These are phyloP conservation scores for Xylariaceae sp. DNA, from an alignment of 2,329 filamentous ascomycete genomes.

Conservation along the genomic window DNA sequence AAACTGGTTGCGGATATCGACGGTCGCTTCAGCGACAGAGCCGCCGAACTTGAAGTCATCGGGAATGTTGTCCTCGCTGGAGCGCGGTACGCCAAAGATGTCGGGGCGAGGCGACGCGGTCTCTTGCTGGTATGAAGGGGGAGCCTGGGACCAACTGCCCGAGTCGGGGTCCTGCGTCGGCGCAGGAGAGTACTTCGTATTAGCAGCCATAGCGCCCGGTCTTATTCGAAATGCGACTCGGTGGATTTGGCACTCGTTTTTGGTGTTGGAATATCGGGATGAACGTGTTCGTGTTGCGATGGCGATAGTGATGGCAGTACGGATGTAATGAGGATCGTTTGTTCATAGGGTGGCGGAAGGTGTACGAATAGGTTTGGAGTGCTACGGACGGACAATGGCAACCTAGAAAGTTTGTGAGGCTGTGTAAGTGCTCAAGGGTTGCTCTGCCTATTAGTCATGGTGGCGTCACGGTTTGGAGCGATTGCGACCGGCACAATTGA, in stretches of 20 bases:
- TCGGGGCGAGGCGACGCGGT: constrained; percentile 49
- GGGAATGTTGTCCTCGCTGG: constrained; percentile 83
- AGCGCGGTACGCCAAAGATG: constrained; percentile 63
- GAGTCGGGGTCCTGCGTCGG: constrained; percentile 83
- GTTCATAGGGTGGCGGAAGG: neutral
- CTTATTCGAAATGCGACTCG: constrained; percentile 1
- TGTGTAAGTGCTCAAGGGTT: constrained; percentile 1
- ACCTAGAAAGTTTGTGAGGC: constrained; percentile 1
- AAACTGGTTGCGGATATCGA: constrained; percentile 96
- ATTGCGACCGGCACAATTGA: neutral
- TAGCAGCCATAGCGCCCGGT: constrained; percentile 56
- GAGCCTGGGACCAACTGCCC: constrained; percentile 59
- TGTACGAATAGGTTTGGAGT: constrained; percentile 2
- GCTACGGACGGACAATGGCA: neutral
- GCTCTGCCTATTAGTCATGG: neutral
- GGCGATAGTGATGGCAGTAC: neutral
- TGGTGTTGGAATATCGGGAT: neutral
- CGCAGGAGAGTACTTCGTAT: constrained; percentile 76
- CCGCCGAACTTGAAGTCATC: constrained; percentile 99
- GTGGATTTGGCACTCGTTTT: neutral
- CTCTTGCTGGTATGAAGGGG: constrained; percentile 70
- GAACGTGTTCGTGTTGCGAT: neutral
- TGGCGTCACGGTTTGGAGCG: constrained; percentile 12
- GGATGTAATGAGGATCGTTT: constrained; percentile 7
- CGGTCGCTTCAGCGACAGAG: constrained; percentile 84